Evolutionary conservation across 2,329 filamentous ascomycete genomes (phyloP), one percentile per base, ranked within the genome.

Genomic region (Monosporascus sp.): DNA sequence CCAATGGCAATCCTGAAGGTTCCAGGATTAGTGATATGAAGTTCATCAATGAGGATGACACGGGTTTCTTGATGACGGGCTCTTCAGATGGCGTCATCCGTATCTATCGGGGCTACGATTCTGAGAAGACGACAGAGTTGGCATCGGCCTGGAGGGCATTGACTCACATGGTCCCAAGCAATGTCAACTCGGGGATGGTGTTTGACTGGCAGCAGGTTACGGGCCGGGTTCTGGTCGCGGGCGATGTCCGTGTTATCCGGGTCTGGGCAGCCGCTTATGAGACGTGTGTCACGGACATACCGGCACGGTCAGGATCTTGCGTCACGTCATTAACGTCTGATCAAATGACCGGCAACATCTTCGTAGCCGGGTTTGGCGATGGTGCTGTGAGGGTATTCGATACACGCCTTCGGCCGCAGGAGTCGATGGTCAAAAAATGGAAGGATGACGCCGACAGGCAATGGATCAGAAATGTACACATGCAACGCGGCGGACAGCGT

Each of bases 191-290:
- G 1, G 94, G 94, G 22, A 87, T 99, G 72, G 93, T 97, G 25
- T 95, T 97, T 67, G 93, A 99, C 70, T 99, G 94, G 94, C 93
- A 97, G 69, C 94, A 99, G 73, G 92, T 95, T n/a, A 90, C 90
- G 61, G 94, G 94, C 7, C 89, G 90, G 56, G 87, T 96, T 7
- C 80, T 99, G n/a, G 94, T 97, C 35, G 94, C 94, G 11, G 94
- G 94, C 45, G 94, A 99, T 68, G 90, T 97, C 51, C 89, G 94
- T 54, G 89, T 97, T 36, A 97, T 99, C 62, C 83, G 92, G 37
- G 90, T 97, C 36, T 99, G 94, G 94, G 94, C 95, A 66, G 93
- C 93, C 17, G 90, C 90, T 7, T 89, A 90, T 44, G 94, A 99
- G 76, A 87, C 94, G 38, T 97, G 93, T 72, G 83, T 90, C 50